These are phyloP conservation scores for Phytophthora pistaciae DNA, from an alignment of 352 stramenopile species.

Conservation along the genomic window DNA sequence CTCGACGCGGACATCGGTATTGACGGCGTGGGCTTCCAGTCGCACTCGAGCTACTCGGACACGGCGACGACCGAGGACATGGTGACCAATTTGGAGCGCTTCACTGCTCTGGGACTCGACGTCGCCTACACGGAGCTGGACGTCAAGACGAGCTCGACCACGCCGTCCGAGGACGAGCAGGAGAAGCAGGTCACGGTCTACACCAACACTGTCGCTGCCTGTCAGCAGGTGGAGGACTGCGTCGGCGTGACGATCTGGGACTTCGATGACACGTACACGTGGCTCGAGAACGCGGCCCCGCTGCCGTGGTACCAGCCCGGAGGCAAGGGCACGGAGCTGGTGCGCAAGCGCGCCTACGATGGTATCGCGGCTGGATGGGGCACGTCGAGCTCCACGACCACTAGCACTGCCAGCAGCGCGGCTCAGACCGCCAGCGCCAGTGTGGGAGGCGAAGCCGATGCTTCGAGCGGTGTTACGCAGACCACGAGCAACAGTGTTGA, in stretches of 20 bases:
- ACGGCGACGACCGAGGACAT: constrained; percentile 19
- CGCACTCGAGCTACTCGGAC: constrained; percentile 30
- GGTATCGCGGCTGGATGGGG: constrained; percentile 31
- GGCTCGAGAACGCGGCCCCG: constrained; percentile 22
- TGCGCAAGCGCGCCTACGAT: constrained; percentile 36
- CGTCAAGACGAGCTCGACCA: constrained; percentile 24
- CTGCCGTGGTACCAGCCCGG: constrained; percentile 31
- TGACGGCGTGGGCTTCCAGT: constrained; percentile 41
- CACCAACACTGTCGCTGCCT: constrained; percentile 27
- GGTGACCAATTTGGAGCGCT: constrained; percentile 35
- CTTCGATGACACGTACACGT: constrained; percentile 34
- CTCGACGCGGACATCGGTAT: constrained; percentile 30
- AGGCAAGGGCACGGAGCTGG: constrained; percentile 30
- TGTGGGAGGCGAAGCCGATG: constrained; percentile 12
- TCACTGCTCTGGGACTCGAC: constrained; percentile 35
- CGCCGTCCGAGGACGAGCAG: constrained; percentile 18
- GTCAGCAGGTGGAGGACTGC: constrained; percentile 31
- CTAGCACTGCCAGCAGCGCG: constrained; percentile 3
- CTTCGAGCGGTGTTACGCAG: constrained; percentile 11
- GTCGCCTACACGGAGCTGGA: constrained; percentile 38
- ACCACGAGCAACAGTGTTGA: constrained; percentile 4
- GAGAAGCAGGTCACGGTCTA: constrained; percentile 27
- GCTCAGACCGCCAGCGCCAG: constrained; percentile 1
- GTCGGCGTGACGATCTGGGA: constrained; percentile 39
- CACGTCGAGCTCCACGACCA: neutral